Evolutionary conservation across 345 rosid species (phyloP).

Genomic region (Acer saccharum): DNA sequence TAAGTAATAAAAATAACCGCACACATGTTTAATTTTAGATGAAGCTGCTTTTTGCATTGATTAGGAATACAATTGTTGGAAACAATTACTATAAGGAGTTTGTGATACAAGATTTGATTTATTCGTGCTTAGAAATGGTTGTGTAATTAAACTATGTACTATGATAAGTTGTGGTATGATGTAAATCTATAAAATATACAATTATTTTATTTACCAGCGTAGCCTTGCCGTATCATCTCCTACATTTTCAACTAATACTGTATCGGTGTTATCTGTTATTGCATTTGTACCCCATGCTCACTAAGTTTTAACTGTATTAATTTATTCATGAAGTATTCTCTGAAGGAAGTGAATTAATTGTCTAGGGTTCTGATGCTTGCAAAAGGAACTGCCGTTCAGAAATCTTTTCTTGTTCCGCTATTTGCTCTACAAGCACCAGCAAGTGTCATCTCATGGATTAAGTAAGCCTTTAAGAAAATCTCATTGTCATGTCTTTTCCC

Average conservation of each 20-base stretch:
- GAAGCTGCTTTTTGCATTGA: not conserved
- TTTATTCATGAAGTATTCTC: conserved; percentile 2
- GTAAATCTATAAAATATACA: not conserved
- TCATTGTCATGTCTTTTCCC: not conserved
- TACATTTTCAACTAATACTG: not conserved
- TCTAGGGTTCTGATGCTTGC: conserved; percentile 68
- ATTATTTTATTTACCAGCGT: not conserved
- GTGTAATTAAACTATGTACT: not conserved
- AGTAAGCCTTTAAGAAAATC: conserved; percentile 45
- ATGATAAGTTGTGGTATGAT: not conserved
- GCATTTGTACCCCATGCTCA: not conserved
- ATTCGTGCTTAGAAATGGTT: not conserved
- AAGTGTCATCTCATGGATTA: conserved; percentile 70
- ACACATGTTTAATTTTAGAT: too few species aligned
- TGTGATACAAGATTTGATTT: not conserved
- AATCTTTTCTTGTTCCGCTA: conserved; percentile 78
- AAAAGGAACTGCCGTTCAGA: conserved; percentile 73
- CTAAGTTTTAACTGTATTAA: not conserved
- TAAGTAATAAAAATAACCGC: too few species aligned
- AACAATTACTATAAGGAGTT: not conserved
- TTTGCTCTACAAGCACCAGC: conserved; percentile 79
- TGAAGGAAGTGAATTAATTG: conserved; percentile 10
- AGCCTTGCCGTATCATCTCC: not conserved
- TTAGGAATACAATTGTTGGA: not conserved
- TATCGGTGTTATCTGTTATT: not conserved